Percentiles rank a stretch among this genome's conserved stretches.
phyloP scores from a whole-genome alignment of 2,329 filamentous ascomycete species.

The Rutstroemia sp. region DNA sequence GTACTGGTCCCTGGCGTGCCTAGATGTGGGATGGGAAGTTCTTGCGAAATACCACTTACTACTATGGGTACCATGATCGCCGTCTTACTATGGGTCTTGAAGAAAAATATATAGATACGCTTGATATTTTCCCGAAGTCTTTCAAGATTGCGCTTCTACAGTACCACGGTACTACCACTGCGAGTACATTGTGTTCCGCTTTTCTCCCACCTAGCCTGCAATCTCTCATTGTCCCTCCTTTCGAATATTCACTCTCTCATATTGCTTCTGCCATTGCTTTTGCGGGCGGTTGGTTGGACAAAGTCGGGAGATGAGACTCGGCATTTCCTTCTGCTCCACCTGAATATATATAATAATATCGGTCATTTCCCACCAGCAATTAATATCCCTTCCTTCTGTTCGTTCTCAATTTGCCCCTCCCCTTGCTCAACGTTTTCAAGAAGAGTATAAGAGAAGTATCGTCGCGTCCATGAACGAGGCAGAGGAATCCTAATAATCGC shows the following conservation, averaged over 20 bases:
- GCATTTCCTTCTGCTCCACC: constrained; percentile 8
- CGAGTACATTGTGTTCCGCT: neutral
- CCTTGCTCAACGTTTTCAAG: too few species aligned
- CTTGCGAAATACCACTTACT: neutral
- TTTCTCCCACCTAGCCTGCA: neutral
- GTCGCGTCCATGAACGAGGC: neutral
- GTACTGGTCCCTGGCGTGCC: too few species aligned
- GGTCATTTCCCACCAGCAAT: neutral
- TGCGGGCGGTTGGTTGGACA: neutral
- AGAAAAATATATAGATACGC: constrained; percentile 1
- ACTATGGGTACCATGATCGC: neutral
- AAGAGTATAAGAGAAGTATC: too few species aligned
- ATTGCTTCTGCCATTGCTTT: neutral
- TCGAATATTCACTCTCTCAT: neutral
- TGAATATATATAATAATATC: constrained; percentile 3
- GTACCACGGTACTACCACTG: neutral
- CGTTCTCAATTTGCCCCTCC: too few species aligned
- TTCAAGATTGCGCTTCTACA: neutral
- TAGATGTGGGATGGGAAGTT: too few species aligned
- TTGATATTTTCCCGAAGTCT: neutral
- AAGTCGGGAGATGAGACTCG: neutral
- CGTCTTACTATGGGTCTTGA: neutral
- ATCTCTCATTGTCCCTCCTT: neutral
- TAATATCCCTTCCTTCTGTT: neutral
- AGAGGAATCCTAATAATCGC: neutral